phyloP scores from a whole-genome alignment of 345 rosid genomes.

The Melaleuca quinquenervia region DNA sequence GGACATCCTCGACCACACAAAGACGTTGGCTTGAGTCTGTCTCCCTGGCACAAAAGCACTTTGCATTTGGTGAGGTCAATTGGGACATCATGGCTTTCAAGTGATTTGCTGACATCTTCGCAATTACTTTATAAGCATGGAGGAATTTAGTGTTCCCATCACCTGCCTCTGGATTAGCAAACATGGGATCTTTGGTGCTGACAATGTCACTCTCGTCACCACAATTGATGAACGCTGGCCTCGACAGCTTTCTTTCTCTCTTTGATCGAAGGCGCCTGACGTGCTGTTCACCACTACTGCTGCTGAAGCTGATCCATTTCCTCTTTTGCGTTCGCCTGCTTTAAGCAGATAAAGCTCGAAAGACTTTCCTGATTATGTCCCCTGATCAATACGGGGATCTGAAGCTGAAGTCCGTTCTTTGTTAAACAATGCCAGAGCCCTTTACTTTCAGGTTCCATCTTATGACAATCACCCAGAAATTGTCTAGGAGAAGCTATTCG shows the following conservation, averaged over 20 bases:
- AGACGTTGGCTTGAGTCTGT: neutral
- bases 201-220: neutral
- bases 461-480: fast-evolving
- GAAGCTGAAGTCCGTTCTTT: neutral
- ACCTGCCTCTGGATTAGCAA: neutral
- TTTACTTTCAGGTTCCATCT: neutral
- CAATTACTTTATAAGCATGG: neutral
- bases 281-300: neutral
- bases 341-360: neutral
- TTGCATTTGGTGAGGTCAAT: neutral
- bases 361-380: neutral
- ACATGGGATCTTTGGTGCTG: neutral
- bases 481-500: too few relatives aligned
- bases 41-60: neutral
- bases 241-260: neutral
- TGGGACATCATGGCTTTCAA: neutral
- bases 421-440: neutral
- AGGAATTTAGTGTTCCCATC: neutral
- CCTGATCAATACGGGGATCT: neutral
- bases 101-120: neutral
- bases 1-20: neutral
- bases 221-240: neutral
- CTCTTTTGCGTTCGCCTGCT: neutral
- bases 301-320: neutral
- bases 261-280: neutral